Conservation (phyloP, 371 early-diverging fungal genomes). For the Lichtheimia ramosa region DNA sequence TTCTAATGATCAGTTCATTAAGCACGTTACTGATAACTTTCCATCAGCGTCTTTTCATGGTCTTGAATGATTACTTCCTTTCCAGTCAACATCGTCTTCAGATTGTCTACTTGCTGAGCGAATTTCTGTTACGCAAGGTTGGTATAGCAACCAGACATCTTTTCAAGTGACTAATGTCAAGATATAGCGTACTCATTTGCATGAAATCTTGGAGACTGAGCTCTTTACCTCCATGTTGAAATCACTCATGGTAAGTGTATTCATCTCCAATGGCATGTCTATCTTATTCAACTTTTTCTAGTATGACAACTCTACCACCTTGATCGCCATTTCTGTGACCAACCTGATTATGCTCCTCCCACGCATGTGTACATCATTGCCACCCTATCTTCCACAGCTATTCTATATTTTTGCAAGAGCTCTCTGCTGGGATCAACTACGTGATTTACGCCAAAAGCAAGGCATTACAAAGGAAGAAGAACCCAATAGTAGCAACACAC, state of each 20-base stretch:
- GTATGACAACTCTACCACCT: constrained; percentile 64
- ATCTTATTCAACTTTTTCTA: constrained; percentile 13
- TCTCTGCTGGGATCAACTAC: constrained; percentile 63
- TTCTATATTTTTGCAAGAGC: constrained; percentile 63
- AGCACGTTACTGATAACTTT: too few relatives aligned
- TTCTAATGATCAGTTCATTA: not conserved
- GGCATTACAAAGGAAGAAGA: constrained; percentile 5
- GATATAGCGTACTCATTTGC: constrained; percentile 55
- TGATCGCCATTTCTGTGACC: constrained; percentile 63
- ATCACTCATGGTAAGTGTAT: constrained; percentile 55
- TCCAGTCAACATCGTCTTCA: constrained; percentile 56
- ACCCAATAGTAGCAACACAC: not conserved
- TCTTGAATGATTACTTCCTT: constrained; percentile 54
- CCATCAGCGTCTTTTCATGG: constrained; percentile 38
- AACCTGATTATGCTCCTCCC: constrained; percentile 68
- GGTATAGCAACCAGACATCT: not conserved
- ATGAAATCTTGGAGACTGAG: constrained; percentile 62
- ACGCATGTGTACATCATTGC: constrained; percentile 61
- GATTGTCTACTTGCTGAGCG: constrained; percentile 56
- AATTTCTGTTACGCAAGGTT: constrained; percentile 60
- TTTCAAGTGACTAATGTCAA: not conserved
- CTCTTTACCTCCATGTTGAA: constrained; percentile 56
- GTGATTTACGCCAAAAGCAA: constrained; percentile 46
- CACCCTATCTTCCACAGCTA: constrained; percentile 55
- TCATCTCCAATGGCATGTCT: not conserved